These are phyloP conservation scores for Ogataea saltuana DNA, from an alignment of 805 yeast species.

Conservation along the genomic window DNA sequence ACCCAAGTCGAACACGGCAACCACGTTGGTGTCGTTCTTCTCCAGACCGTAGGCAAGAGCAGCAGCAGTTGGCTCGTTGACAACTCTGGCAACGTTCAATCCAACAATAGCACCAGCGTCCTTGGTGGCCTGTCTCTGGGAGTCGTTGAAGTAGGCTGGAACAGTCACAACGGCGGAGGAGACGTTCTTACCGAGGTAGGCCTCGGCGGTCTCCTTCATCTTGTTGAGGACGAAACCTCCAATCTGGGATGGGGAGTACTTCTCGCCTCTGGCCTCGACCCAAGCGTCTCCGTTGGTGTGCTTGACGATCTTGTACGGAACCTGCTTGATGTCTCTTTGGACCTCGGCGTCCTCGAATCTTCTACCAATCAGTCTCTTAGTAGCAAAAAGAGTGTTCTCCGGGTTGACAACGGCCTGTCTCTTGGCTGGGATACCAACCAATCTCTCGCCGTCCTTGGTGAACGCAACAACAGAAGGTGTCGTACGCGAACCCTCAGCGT, in stretches of 20 bases:
- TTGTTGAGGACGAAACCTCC: conserved; percentile 80
- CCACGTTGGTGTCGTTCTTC: conserved; percentile 57
- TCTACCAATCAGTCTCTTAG: conserved; percentile 79
- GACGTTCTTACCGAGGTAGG: conserved; percentile 82
- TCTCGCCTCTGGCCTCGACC: conserved; percentile 49
- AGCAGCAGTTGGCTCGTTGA: conserved; percentile 91
- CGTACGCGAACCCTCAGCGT: conserved; percentile 76
- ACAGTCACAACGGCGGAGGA: conserved; percentile 90
- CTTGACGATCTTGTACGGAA: conserved; percentile 63
- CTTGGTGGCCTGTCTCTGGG: conserved; percentile 92
- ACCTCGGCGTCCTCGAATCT: conserved; percentile 67
- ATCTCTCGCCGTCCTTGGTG: conserved; percentile 45
- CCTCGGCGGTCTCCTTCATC: conserved; percentile 98
- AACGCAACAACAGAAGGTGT: conserved; percentile 80
- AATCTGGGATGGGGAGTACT: conserved; percentile 67
- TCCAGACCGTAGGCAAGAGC: conserved; percentile 95
- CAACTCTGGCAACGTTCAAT: conserved; percentile 84
- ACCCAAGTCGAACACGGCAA: conserved; percentile 96
- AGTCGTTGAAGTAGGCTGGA: conserved; percentile 88
- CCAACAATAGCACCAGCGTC: conserved; percentile 98
- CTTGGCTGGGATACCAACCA: conserved; percentile 72
- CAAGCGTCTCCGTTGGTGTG: conserved; percentile 71
- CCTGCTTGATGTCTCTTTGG: conserved; percentile 60
- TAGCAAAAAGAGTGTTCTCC: conserved; percentile 76
- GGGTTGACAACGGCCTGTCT: conserved; percentile 78